Base-by-base conservation (phyloP, 2,329 filamentous ascomycete species). In the Colletotrichum sidae region DNA sequence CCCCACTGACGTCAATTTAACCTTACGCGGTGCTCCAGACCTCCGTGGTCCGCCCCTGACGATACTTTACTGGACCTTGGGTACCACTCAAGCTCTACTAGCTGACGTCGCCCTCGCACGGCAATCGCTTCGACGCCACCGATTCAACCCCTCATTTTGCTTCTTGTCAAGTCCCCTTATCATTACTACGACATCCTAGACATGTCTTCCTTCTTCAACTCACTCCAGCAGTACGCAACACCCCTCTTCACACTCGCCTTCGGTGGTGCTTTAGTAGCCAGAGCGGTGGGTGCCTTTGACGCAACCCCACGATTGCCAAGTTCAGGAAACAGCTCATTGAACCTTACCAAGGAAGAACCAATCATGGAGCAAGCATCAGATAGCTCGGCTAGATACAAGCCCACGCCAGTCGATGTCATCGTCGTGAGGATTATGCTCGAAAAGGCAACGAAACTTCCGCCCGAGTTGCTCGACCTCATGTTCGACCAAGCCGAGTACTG, bases 401-500 rank as follows among this genome's bases (percentile, higher is more conserved):
- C 85, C 1, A 77, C 74, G 0, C 73, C 81, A 4, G 72, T 78
- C 45, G 86, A 90, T 71, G 81, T 89, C 1, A 67, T 81, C 3
- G 72, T 83, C 1, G 80, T 83, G 10, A 85, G 84, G 57, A 70
- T 78, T 11, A 79, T 86, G 72, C 72, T 90, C n/a, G 71, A 70
- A 34, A 77, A 79, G 56, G 77, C 74, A 10, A 74, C 76, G 7
- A 72, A 72, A 2, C 75, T 90, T 2, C 88, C 88, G 0, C 73
- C 79, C 2, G 88, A 90, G 65, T 65, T 90, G 0, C 76, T 88
- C 42, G 83, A 89, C 70, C 72, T 74, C 50, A 81, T 90, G 50
- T 74, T 90, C 58, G 87, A 90, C 70, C 72, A 78, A 35, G 88
- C 87, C 59, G 87, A 89, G 74, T 90, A 90, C 74, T 90, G 88